Evolutionary conservation across 1,284 basidiomycete species (phyloP).

Genomic region (Sparassis latifolia): DNA sequence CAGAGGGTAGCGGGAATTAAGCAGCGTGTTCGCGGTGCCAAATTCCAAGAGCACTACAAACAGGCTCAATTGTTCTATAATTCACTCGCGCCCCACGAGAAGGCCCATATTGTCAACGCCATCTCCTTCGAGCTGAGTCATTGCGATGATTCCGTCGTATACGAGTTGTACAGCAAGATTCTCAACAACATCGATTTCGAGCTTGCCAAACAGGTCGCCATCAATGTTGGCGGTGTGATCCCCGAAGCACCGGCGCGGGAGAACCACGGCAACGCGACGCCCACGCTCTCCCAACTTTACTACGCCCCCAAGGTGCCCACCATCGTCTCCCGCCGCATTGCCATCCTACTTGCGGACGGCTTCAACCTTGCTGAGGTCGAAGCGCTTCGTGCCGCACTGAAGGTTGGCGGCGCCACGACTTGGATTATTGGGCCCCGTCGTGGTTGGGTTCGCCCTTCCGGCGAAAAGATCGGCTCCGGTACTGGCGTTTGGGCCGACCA

Average conservation of each 20-base stretch:
- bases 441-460: slow-evolving; percentile 45
- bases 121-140: slow-evolving; percentile 77
- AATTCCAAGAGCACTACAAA: slow-evolving; percentile 69
- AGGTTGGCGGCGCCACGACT: slow-evolving; percentile 46
- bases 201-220: slow-evolving; percentile 60
- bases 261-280: slow-evolving; percentile 53
- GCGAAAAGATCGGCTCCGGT: slow-evolving; percentile 25
- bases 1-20: slow-evolving; percentile 57
- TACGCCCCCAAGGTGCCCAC: slow-evolving; percentile 58
- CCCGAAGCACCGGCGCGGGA: slow-evolving; percentile 39
- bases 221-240: slow-evolving; percentile 53
- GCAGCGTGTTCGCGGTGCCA: slow-evolving; percentile 58
- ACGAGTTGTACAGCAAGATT: slow-evolving; percentile 56
- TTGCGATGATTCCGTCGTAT: slow-evolving; percentile 69
- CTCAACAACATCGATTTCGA: slow-evolving; percentile 67
- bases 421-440: slow-evolving; percentile 68
- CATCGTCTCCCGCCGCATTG: slow-evolving; percentile 62
- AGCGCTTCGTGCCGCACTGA: slow-evolving; percentile 48
- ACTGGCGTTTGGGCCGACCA: slow-evolving; percentile 50
- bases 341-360: slow-evolving; percentile 68
- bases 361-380: slow-evolving; percentile 57
- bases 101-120: slow-evolving; percentile 57
- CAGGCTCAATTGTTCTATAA: slow-evolving; percentile 79
- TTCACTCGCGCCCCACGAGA: slow-evolving; percentile 62
- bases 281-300: slow-evolving; percentile 54